Conservation (phyloP, 1,284 basidiomycete genomes). For the Ceratobasidium theobromae region DNA sequence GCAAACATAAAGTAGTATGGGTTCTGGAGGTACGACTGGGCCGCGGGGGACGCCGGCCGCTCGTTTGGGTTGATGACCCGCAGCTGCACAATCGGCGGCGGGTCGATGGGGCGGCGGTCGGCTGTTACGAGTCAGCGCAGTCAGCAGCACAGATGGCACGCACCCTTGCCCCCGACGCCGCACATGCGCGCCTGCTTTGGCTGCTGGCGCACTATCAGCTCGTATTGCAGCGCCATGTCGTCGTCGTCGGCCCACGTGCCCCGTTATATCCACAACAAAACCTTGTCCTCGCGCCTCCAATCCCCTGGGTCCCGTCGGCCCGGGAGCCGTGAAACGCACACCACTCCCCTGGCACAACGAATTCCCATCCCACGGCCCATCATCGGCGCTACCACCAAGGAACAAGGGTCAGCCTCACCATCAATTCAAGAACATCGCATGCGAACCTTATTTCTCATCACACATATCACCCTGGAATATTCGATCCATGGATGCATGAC, state of each 20-base stretch:
- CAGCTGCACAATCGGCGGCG: constrained; percentile 94
- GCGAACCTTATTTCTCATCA: no score
- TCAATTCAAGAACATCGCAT: no score
- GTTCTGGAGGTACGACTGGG: constrained; percentile 65
- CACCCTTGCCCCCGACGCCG: constrained; percentile 84
- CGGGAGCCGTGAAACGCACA: no score
- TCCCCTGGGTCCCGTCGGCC: no score
- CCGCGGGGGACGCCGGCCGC: constrained; percentile 41
- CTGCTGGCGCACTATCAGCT: constrained; percentile 43
- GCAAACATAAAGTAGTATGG: constrained; percentile 97
- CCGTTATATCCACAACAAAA: background rate
- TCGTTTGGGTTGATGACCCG: constrained; percentile 76
- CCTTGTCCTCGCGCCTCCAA: no score
- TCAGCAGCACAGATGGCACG: constrained; percentile 33
- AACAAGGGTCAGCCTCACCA: no score
- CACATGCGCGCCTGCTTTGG: constrained; percentile 78
- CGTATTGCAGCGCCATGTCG: constrained; percentile 9
- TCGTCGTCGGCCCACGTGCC: no score
- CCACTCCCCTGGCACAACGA: no score
- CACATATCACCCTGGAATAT: no score
- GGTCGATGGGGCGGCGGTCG: constrained; percentile 92
- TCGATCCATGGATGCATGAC: no score
- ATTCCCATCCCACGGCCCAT: no score
- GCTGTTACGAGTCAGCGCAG: constrained; percentile 50
- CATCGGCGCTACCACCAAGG: no score